Conservation (phyloP, 23 red algal species). For the Gracilaria domingensis region DNA sequence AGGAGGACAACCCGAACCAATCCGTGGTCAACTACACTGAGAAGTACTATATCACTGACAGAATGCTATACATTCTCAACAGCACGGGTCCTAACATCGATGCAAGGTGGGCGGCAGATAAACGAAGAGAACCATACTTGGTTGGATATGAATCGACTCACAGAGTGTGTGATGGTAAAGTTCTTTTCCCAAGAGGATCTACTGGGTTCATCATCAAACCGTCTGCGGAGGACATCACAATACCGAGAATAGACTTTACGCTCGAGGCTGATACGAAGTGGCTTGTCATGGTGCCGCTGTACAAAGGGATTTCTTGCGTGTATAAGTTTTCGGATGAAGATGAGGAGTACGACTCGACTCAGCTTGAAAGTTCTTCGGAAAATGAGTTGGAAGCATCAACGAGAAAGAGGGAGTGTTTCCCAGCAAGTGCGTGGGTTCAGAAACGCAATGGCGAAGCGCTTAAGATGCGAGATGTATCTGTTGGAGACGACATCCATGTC, state of each 20-base stretch:
- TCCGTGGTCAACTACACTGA: conserved; percentile 1
- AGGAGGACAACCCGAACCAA: background rate
- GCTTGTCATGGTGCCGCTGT: background rate
- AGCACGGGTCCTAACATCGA: conserved; percentile 22
- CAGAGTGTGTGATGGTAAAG: background rate
- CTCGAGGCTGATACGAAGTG: background rate
- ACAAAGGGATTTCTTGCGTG: background rate
- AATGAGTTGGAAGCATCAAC: background rate
- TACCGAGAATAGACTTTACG: background rate
- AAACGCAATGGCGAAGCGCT: background rate
- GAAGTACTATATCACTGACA: conserved; percentile 6
- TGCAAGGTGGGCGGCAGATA: conserved; percentile 2
- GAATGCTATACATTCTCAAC: conserved; percentile 19
- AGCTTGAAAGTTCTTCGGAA: background rate
- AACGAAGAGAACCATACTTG: conserved; percentile 18
- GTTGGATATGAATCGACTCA: conserved; percentile 11
- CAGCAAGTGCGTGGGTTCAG: conserved; percentile 29
- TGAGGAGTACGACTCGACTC: background rate
- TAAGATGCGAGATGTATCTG: background rate
- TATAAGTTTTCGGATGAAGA: background rate
- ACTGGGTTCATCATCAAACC: background rate
- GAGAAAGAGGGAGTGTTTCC: conserved; percentile 22
- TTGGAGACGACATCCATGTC: conserved; percentile 47
- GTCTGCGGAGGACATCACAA: background rate
- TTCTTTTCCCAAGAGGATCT: background rate